Conservation (phyloP, 2,329 filamentous ascomycete genomes). For the Penicillium sp. region DNA sequence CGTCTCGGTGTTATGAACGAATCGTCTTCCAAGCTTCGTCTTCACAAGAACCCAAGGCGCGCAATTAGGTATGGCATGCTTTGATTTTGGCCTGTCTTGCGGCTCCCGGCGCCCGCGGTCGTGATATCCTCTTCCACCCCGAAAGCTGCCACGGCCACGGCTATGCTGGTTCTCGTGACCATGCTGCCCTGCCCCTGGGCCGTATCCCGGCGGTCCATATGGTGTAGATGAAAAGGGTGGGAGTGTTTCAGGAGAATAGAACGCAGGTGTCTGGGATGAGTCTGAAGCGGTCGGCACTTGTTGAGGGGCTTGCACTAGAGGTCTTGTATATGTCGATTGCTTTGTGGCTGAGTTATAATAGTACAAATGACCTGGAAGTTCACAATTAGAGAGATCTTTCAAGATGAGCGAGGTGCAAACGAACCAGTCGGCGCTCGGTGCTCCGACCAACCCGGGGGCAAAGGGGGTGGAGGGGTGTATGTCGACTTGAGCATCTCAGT, state of each 20-base stretch:
- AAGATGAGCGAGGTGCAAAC: conserved; percentile 19
- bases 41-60: conserved; percentile 90
- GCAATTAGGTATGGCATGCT: conserved; percentile 72
- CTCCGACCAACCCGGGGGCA: conserved; percentile 85
- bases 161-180: conserved; percentile 31
- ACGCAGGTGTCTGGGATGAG: conserved; percentile 37
- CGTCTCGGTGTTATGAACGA: conserved; percentile 83
- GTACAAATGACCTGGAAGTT: conserved; percentile 67
- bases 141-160: conserved; percentile 46
- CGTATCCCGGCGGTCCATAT: conserved; percentile 29
- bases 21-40: conserved; percentile 83
- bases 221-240: conserved; percentile 39
- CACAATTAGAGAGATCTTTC: conserved; percentile 21
- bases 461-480: conserved; percentile 64
- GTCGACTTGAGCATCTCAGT: conserved; percentile 69
- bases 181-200: conserved; percentile 11
- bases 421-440: conserved; percentile 77
- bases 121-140: conserved; percentile 55
- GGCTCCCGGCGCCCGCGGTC: conserved; percentile 65
- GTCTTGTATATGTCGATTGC: conserved; percentile 81
- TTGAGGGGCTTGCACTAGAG: conserved; percentile 44
- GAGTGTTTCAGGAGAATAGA: conserved; percentile 34
- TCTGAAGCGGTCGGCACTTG: conserved; percentile 40
- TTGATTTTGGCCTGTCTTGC: conserved; percentile 75
- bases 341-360: conserved; percentile 82